These are phyloP conservation scores for Phialophora macrospora DNA, from an alignment of 2,329 filamentous ascomycete genomes.

Conservation along the genomic window DNA sequence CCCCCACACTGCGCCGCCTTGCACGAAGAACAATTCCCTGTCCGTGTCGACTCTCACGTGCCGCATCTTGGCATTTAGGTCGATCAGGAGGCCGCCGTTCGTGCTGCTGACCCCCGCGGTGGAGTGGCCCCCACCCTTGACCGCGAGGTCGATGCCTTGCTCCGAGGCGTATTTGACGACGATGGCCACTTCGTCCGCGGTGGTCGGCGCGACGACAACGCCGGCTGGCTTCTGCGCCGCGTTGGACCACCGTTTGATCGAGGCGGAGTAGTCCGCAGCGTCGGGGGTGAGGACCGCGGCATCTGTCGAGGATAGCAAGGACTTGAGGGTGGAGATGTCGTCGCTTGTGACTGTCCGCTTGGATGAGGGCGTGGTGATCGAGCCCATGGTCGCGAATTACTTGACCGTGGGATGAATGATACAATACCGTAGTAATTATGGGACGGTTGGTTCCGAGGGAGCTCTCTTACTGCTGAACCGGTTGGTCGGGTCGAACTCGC, in stretches of 20 bases:
- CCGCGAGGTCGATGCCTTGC: slow-evolving; percentile 56
- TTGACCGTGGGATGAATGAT: neutral
- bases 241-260: slow-evolving; percentile 48
- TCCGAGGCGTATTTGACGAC: slow-evolving; percentile 53
- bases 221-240: slow-evolving; percentile 50
- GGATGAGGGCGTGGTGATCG: slow-evolving; percentile 19
- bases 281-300: slow-evolving; percentile 44
- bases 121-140: slow-evolving; percentile 63
- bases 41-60: slow-evolving; percentile 55
- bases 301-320: slow-evolving; percentile 25
- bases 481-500: neutral
- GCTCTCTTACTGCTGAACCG: neutral
- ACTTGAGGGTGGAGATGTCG: slow-evolving; percentile 32
- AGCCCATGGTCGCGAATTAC: slow-evolving; percentile 29
- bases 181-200: slow-evolving; percentile 49
- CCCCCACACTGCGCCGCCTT: slow-evolving; percentile 60
- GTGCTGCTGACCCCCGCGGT: slow-evolving; percentile 58
- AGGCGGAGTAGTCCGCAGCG: slow-evolving; percentile 43
- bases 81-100: slow-evolving; percentile 60
- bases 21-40: slow-evolving; percentile 54
- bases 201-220: slow-evolving; percentile 52
- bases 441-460: neutral
- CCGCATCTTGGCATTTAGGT: slow-evolving; percentile 57
- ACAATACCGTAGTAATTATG: neutral
- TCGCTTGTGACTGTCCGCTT: slow-evolving; percentile 26